phyloP scores from a whole-genome alignment of 225 moss, liverwort and hornwort species.

The Pseudoscleropodium purum region DNA sequence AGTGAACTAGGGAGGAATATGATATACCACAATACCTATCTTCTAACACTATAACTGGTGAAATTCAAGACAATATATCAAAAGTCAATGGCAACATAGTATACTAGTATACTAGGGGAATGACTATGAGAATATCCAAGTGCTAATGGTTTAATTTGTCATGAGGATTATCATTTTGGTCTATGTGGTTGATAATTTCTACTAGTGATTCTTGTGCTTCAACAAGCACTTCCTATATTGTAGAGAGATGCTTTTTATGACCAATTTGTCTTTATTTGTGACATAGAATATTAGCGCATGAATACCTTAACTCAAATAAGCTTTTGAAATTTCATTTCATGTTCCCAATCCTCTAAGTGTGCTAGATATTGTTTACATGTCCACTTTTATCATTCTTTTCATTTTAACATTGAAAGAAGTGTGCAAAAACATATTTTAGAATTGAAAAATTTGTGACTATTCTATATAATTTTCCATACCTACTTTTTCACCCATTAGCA shows the following conservation, averaged over 20 bases:
- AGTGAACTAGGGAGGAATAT: accelerated
- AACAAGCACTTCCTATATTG: background rate
- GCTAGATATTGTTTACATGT: background rate
- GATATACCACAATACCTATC: background rate
- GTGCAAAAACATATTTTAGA: background rate
- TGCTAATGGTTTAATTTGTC: background rate
- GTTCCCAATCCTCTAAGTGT: background rate
- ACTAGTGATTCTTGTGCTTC: background rate
- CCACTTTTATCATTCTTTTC: background rate
- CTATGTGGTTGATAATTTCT: accelerated
- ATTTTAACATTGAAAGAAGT: background rate
- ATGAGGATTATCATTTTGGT: accelerated
- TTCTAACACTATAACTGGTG: background rate
- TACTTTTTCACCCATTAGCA: background rate
- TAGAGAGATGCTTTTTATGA: background rate
- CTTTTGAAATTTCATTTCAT: background rate
- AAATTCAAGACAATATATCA: background rate
- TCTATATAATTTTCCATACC: background rate
- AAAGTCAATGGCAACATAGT: too few relatives aligned
- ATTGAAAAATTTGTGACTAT: background rate
- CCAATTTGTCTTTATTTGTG: background rate
- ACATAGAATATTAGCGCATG: accelerated
- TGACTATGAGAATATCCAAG: background rate
- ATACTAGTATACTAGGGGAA: too few relatives aligned
- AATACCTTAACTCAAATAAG: background rate